Conservation (phyloP, 495 filamentous ascomycete species). For the Letharia lupina region DNA sequence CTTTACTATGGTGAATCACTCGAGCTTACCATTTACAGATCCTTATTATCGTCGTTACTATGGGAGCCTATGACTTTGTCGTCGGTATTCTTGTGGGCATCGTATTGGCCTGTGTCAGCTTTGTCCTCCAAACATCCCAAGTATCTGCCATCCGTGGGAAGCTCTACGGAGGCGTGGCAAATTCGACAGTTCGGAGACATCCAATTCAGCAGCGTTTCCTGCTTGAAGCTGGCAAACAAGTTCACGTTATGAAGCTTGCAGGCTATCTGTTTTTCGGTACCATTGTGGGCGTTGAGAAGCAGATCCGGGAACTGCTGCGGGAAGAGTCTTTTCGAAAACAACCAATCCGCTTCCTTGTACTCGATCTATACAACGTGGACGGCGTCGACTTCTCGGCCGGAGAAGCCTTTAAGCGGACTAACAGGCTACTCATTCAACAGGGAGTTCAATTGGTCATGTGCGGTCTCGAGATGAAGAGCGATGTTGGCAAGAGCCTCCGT, state of each 20-base stretch:
- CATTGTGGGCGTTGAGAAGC: conserved; percentile 86
- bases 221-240: conserved; percentile 75
- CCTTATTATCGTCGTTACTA: conserved; percentile 83
- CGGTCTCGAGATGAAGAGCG: conserved; percentile 62
- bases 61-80: conserved; percentile 96
- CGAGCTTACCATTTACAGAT: conserved; percentile 46
- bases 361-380: conserved; percentile 82
- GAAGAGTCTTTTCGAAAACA: conserved; percentile 65
- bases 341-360: conserved; percentile 82
- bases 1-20: not conserved
- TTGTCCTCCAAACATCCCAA: conserved; percentile 82
- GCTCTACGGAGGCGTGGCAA: conserved; percentile 76
- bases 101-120: conserved; percentile 79
- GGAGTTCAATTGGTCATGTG: conserved; percentile 73
- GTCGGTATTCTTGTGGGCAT: conserved; percentile 88
- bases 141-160: conserved; percentile 79
- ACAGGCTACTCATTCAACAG: conserved; percentile 63
- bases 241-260: conserved; percentile 78
- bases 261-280: conserved; percentile 96
- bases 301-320: conserved; percentile 72
- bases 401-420: conserved; percentile 88
- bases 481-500: conserved; percentile 66
- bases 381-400: conserved; percentile 93
- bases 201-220: conserved; percentile 82
- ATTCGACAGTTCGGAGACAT: conserved; percentile 85